Evolutionary conservation across 164 flowering plant species (phyloP), one percentile per base, ranked within the genome.

Genomic region (Dillenia turbinata): DNA sequence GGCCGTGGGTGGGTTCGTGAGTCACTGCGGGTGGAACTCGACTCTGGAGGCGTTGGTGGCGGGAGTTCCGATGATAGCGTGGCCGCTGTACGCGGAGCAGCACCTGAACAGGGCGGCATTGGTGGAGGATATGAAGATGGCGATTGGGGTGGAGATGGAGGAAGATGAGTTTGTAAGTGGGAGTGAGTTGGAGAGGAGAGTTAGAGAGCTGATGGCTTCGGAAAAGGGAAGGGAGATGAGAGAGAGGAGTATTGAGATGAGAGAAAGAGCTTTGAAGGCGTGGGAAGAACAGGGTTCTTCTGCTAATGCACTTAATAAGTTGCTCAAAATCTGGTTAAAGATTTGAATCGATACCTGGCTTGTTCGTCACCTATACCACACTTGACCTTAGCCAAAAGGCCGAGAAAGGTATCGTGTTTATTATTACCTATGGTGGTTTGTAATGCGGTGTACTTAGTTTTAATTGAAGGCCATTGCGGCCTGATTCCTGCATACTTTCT

Each of bases 61-160:
- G 0, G 77, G 77, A 3, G 71, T 70, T 33, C 74, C 77, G 2
- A 61, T 74, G 71, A 52, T 71, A 44, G 71, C 75, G 4, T 72
- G 75, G 72, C 75, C 75, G 12, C 61, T 68, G 44, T 60, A 67
- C 9, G 75, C 75, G n/a, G 78, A 74, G 71, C 78, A 75, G 54
- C 56, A 52, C 5, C 9, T 73, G 64, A 73, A 69, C 24, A 53
- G 62, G 52, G 43, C 40, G 10, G 48, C 49, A 1, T n/a, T 70
- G 61, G 71, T 68, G 54, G 60, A 57, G 54, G 66, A 68, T 1
- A 49, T 64, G 58, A 61, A 61, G 52, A 22, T 61, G 54, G 74
- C 68, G 0, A 45, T 69, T 16, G 16, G 60, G 7, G 59, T 73
- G 56, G 72, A 47, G 19, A 49, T 52, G 10, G 55, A 53, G 40